Evolutionary conservation across 179 eudicot genomes (phyloP).

Genomic region (Camellia oleifera): DNA sequence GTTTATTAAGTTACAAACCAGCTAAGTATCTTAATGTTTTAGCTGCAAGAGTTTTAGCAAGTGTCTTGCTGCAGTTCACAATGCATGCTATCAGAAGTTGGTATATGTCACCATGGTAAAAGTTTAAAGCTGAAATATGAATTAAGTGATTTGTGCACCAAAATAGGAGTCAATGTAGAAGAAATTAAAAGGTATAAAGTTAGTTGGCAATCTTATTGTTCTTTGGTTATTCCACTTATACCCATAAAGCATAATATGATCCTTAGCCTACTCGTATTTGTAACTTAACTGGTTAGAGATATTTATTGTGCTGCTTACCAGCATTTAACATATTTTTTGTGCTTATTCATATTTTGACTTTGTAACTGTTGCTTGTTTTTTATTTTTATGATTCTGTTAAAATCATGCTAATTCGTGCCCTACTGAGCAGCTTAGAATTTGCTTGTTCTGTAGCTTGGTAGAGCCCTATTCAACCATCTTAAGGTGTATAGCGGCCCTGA

Average conservation of each 20-base stretch:
- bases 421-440: constrained; percentile 12
- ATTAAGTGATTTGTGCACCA: not conserved
- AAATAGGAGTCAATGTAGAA: not conserved
- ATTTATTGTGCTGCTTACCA: not conserved
- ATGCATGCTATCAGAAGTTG: not conserved
- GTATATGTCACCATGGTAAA: not conserved
- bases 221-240: not conserved
- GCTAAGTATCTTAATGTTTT: no score
- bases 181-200: not conserved
- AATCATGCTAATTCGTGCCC: not conserved
- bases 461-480: constrained; percentile 79
- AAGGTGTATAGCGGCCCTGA: constrained; percentile 87
- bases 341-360: not conserved
- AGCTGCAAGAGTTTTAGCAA: not conserved
- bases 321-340: not conserved
- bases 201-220: not conserved
- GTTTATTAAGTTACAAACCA: no score
- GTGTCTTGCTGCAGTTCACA: not conserved
- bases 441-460: constrained; percentile 69
- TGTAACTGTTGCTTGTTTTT: not conserved
- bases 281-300: not conserved
- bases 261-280: not conserved
- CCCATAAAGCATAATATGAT: not conserved
- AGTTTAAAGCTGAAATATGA: not conserved
- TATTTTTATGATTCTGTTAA: not conserved